phyloP scores from a whole-genome alignment of 2,329 filamentous ascomycete genomes.

The Sclerotiophoma versabilis region DNA sequence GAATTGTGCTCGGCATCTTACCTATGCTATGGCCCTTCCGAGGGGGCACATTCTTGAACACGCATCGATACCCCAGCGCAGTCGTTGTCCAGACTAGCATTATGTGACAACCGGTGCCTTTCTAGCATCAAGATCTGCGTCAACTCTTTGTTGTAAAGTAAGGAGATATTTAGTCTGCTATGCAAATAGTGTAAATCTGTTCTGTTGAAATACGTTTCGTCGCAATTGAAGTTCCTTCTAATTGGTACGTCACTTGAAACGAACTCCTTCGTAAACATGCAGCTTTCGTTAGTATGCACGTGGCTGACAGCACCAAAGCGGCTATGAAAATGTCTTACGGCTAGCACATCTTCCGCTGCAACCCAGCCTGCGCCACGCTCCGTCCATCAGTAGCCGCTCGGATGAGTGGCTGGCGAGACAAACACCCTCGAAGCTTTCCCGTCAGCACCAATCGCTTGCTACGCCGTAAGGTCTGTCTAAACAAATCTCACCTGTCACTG shows the following conservation, averaged over 20 bases:
- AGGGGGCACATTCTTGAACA: too few relatives aligned
- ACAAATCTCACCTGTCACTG: slow-evolving; percentile 19
- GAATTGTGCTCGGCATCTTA: neutral
- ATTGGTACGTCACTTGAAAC: too few relatives aligned
- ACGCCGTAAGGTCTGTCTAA: slow-evolving; percentile 18
- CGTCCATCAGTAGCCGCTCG: slow-evolving; percentile 21
- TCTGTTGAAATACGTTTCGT: too few relatives aligned
- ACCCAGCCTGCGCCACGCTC: slow-evolving; percentile 14
- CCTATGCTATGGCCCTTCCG: neutral
- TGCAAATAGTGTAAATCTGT: too few relatives aligned
- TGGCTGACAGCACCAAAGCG: neutral
- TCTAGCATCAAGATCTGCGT: too few relatives aligned
- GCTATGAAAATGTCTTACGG: slow-evolving; percentile 5
- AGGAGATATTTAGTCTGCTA: too few relatives aligned
- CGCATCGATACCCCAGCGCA: too few relatives aligned
- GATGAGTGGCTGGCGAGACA: slow-evolving; percentile 18
- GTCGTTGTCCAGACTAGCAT: neutral
- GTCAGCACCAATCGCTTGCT: slow-evolving; percentile 22
- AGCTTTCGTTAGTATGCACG: neutral
- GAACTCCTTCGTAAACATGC: too few relatives aligned
- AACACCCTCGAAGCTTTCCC: neutral
- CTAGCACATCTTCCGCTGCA: slow-evolving; percentile 13
- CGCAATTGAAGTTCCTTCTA: too few relatives aligned
- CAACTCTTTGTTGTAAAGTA: too few relatives aligned
- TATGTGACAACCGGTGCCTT: too few relatives aligned